A percentile compares a stretch with the other conserved stretches of the same genome.
phyloP scores from a whole-genome alignment of 805 yeast species.

The Candida odintsovae region DNA sequence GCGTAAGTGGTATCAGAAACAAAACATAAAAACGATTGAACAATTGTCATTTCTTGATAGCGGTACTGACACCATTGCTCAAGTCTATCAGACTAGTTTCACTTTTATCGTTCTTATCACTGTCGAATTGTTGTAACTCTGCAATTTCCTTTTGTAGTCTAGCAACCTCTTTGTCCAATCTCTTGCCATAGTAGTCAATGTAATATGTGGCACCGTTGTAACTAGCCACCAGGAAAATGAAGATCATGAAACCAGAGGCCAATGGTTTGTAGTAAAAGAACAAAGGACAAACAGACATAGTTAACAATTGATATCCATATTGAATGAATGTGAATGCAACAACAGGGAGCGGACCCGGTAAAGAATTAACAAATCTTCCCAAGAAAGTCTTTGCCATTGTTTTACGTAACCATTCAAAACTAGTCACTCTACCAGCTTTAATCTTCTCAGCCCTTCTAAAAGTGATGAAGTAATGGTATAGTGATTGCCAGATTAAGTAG shows the following conservation, averaged over 20 bases:
- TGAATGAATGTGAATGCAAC: constrained; percentile 82
- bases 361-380: constrained; percentile 72
- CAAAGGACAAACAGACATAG: constrained; percentile 88
- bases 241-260: constrained; percentile 60
- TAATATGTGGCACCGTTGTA: constrained; percentile 95
- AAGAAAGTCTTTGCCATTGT: constrained; percentile 57
- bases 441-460: constrained; percentile 73
- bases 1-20: no score
- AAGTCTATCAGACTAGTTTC: background rate
- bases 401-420: constrained; percentile 78
- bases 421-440: constrained; percentile 78
- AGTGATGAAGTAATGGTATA: constrained; percentile 90
- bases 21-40: no score
- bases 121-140: constrained; percentile 38
- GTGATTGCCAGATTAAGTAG: constrained; percentile 84
- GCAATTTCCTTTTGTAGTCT: constrained; percentile 68
- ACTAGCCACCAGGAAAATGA: constrained; percentile 74
- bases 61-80: background rate
- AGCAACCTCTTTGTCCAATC: constrained; percentile 79
- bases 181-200: constrained; percentile 84
- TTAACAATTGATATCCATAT: constrained; percentile 75
- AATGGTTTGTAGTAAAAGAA: constrained; percentile 69
- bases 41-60: background rate
- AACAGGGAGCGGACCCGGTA: constrained; percentile 85
- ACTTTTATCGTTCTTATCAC: background rate